A percentile compares a stretch with the other conserved stretches of the same genome.
Evolutionary conservation across 306 rosid species (phyloP).

Genomic region (Lathyrus tuberosus): DNA sequence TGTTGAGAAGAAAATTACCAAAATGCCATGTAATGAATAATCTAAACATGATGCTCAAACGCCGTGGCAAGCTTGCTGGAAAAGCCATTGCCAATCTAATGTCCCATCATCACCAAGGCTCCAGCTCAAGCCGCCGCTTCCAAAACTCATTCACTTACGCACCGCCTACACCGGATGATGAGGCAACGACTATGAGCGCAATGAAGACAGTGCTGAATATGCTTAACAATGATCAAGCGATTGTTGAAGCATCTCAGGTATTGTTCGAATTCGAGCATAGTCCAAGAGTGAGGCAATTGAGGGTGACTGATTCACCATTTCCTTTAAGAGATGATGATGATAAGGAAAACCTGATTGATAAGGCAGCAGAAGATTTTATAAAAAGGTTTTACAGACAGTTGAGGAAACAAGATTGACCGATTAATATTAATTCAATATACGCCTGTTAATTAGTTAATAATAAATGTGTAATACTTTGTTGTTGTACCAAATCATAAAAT

Average conservation of each 20-base stretch:
- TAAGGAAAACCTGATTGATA: constrained; percentile 57
- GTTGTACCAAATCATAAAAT: too few species aligned
- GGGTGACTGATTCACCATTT: constrained; percentile 94
- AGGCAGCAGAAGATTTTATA: constrained; percentile 85
- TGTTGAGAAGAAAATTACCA: constrained; percentile 70
- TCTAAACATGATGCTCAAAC: constrained; percentile 76
- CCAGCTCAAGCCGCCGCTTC: constrained; percentile 29
- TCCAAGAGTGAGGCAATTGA: constrained; percentile 68
- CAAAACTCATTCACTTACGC: constrained; percentile 44
- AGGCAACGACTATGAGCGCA: constrained; percentile 44
- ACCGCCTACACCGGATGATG: constrained; percentile 60
- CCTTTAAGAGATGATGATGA: constrained; percentile 58
- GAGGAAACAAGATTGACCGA: constrained; percentile 47
- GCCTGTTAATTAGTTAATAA: background rate
- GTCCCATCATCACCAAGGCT: constrained; percentile 48
- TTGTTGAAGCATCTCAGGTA: constrained; percentile 51
- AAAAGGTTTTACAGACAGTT: constrained; percentile 71
- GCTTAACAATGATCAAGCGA: constrained; percentile 36
- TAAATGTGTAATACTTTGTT: background rate
- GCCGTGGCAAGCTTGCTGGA: constrained; percentile 80
- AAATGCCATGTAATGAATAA: constrained; percentile 67
- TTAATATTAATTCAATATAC: background rate
- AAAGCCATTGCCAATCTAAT: constrained; percentile 78
- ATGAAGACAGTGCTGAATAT: constrained; percentile 56
- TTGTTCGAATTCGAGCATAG: constrained; percentile 59